Base-by-base conservation (phyloP, 257 asterid species). In the Capsicum pubescens region DNA sequence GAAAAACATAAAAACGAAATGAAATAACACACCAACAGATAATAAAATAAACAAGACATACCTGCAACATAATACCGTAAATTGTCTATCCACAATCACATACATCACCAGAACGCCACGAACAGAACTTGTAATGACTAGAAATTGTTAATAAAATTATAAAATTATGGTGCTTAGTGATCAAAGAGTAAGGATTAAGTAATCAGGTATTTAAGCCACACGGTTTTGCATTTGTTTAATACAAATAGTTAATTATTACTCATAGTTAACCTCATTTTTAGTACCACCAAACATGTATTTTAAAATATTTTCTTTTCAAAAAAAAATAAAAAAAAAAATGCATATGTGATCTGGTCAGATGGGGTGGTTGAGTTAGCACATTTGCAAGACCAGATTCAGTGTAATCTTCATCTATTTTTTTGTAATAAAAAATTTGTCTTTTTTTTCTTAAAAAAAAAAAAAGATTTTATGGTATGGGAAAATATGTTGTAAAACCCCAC, bases 351-450 rank as follows among this genome's bases (percentile, higher is more conserved):
- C 11, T 15, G 54, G 72, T 79, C 81, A 44, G 57, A 36, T 59
- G 82, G 78, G 67, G 78, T 59, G 14, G 58, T 82, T 72, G 83
- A 81, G 69, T 68, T 58, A 17, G 4, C 15, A 52, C 8, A 52
- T 54, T 14, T 10, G 64, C 26, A 71, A 59, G 85, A 64, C 88
- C 88, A 85, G 88, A 82, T 85, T 82, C 88, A 82, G 44, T 54
- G 88, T 71, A 72, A 54, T 36, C 36, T 14, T 69, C n/a, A 70
- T 52, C 82, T 58, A 59, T 35, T 85, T 81, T 81, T 2, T 81
- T 48, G 52, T 0, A 21, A 63, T 63, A 70, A 55, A 79, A 64
- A 39, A 54, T 0, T 17, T 0, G 13, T 10, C 26, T 42, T 21
- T 14, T 32, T 39, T 5, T 26, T 2, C 1, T 26, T 1, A 1